Evolutionary conservation across 768 basidiomycete species (phyloP).

Genomic region (Mycena pura): DNA sequence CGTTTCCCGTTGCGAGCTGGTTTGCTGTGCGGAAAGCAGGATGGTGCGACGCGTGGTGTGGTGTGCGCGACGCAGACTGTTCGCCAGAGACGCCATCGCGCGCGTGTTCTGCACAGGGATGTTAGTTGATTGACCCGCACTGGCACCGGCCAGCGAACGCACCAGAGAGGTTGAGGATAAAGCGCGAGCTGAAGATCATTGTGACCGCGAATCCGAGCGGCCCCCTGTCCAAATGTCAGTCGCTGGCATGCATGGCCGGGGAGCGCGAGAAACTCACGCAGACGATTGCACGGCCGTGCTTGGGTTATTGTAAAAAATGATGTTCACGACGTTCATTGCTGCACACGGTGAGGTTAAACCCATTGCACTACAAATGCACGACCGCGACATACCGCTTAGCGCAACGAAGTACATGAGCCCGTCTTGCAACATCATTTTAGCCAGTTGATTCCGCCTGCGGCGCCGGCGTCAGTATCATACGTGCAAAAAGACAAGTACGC

Average conservation of each 20-base stretch:
- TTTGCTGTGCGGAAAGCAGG: neutral
- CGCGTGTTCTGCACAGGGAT: neutral
- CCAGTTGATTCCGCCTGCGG: neutral
- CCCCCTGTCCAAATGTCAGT: neutral
- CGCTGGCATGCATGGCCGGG: neutral
- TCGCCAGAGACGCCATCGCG: conserved; percentile 1
- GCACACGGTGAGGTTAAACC: neutral
- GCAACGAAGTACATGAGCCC: conserved; percentile 20
- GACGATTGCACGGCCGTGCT: conserved; percentile 6
- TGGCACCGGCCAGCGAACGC: neutral
- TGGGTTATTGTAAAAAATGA: conserved; percentile 11
- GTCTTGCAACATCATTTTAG: conserved; percentile 13
- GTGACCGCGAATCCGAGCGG: conserved; percentile 13
- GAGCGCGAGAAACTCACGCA: neutral
- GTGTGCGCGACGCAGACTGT: neutral
- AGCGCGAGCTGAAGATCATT: too few species aligned
- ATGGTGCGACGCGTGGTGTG: neutral
- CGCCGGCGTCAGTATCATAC: neutral
- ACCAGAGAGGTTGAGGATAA: too few species aligned
- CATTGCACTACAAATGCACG: neutral
- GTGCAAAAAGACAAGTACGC: neutral
- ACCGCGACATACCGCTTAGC: neutral
- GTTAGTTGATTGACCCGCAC: conserved; percentile 10
- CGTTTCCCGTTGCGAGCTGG: neutral
- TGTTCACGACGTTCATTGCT: conserved; percentile 20